Evolutionary conservation across 495 filamentous ascomycete species (phyloP).

Genomic region (Penicillium samsonianum): DNA sequence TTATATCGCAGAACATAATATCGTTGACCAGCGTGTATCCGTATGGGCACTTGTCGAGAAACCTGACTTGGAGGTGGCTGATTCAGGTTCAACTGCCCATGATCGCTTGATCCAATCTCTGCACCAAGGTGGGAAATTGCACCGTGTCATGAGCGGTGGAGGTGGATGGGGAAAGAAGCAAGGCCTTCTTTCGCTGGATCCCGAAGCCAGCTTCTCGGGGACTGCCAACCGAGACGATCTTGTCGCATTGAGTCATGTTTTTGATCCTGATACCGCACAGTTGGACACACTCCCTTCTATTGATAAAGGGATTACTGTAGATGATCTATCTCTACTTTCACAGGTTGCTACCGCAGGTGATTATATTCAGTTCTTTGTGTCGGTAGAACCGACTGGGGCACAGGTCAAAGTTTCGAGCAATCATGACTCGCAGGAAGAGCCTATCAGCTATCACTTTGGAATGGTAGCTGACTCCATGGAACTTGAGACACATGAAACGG

Average conservation of each 20-base stretch:
- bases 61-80: slow-evolving; percentile 20
- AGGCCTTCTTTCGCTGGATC: slow-evolving; percentile 80
- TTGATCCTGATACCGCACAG: slow-evolving; percentile 20
- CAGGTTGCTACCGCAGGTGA: slow-evolving; percentile 51
- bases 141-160: slow-evolving; percentile 79
- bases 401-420: slow-evolving; percentile 1
- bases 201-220: slow-evolving; percentile 52
- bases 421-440: slow-evolving; percentile 1
- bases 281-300: slow-evolving; percentile 24
- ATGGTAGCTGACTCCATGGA: slow-evolving; percentile 33
- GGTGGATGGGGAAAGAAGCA: slow-evolving; percentile 89
- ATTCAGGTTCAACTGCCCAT: slow-evolving; percentile 22
- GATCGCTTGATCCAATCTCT: slow-evolving; percentile 29
- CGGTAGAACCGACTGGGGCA: slow-evolving; percentile 24
- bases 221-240: slow-evolving; percentile 16
- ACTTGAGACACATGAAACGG: slow-evolving; percentile 7
- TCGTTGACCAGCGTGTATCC: slow-evolving; percentile 52
- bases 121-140: slow-evolving; percentile 53
- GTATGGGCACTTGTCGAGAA: slow-evolving; percentile 75
- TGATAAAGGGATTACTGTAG: slow-evolving; percentile 27
- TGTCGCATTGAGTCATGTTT: slow-evolving; percentile 23
- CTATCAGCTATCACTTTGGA: slow-evolving; percentile 36
- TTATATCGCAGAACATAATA: slow-evolving; percentile 53
- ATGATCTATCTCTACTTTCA: slow-evolving; percentile 43
- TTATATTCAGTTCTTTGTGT: slow-evolving; percentile 51